phyloP scores from a whole-genome alignment of 371 early-diverging fungal species.

The Apophysomyces variabilis region DNA sequence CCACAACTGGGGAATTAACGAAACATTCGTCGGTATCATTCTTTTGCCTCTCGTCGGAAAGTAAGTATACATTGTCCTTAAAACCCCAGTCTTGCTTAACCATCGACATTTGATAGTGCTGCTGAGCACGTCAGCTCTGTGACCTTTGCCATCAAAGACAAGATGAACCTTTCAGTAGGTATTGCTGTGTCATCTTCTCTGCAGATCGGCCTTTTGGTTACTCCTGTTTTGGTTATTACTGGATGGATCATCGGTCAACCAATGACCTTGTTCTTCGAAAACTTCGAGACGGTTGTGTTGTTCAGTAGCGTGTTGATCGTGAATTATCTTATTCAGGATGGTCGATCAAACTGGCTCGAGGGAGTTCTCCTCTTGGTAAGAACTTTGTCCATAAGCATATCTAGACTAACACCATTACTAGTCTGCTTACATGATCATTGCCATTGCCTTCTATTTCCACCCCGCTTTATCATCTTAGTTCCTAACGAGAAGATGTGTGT shows the following conservation, averaged over 20 bases:
- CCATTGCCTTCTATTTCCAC: conserved; percentile 74
- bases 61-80: conserved; percentile 22
- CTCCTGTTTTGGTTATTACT: conserved; percentile 83
- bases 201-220: conserved; percentile 90
- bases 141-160: conserved; percentile 84
- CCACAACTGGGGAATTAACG: conserved; percentile 62
- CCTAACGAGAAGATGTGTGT: too few relatives aligned
- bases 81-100: background rate
- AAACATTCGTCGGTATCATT: conserved; percentile 89
- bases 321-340: conserved; percentile 81
- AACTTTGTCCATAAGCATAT: background rate
- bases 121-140: conserved; percentile 82
- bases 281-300: conserved; percentile 82
- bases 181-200: conserved; percentile 89
- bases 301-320: conserved; percentile 88
- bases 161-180: conserved; percentile 89
- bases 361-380: conserved; percentile 74
- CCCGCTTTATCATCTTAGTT: conserved; percentile 14
- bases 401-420: background rate
- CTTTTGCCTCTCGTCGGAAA: conserved; percentile 86
- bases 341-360: conserved; percentile 84
- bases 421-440: conserved; percentile 74
- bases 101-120: conserved; percentile 26
- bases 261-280: conserved; percentile 82
- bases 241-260: conserved; percentile 86